phyloP scores from a whole-genome alignment of 2,329 filamentous ascomycete genomes.

The Ceratocystis colombiana region DNA sequence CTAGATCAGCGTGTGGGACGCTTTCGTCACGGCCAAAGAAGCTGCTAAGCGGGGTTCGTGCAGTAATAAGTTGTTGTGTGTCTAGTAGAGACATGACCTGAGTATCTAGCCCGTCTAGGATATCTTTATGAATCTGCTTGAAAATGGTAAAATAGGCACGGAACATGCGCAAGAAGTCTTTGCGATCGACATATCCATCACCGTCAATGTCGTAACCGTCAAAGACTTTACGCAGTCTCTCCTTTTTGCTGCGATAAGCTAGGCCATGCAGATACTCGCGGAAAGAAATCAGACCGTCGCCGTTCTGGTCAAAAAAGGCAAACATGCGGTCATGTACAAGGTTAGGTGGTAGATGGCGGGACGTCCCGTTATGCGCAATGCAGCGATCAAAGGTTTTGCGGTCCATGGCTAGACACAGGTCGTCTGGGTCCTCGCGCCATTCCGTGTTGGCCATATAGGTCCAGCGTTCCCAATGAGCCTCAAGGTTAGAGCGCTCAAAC shows the following conservation, averaged over 20 bases:
- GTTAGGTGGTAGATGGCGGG: constrained; percentile 67
- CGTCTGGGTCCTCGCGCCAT: constrained; percentile 70
- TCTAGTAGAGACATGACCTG: constrained; percentile 66
- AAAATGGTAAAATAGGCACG: constrained; percentile 84
- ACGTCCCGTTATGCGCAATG: constrained; percentile 74
- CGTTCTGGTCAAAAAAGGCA: constrained; percentile 86
- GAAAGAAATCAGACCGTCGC: constrained; percentile 82
- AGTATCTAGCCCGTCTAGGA: constrained; percentile 66
- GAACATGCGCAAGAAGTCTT: constrained; percentile 85
- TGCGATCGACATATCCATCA: constrained; percentile 74
- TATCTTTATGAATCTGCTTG: constrained; percentile 79
- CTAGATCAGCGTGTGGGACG: constrained; percentile 53
- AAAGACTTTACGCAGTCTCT: constrained; percentile 65
- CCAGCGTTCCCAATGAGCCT: constrained; percentile 95
- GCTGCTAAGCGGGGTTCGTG: constrained; percentile 64
- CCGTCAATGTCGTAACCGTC: constrained; percentile 83
- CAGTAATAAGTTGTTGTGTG: constrained; percentile 63
- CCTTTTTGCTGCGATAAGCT: constrained; percentile 56
- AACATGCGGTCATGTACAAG: constrained; percentile 95
- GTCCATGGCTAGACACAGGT: constrained; percentile 74
- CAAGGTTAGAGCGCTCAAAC: constrained; percentile 77
- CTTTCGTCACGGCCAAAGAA: constrained; percentile 62
- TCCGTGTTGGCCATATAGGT: constrained; percentile 82
- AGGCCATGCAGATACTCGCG: constrained; percentile 81
- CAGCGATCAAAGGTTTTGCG: constrained; percentile 86